Evolutionary conservation across 2,329 filamentous ascomycete genomes (phyloP), one percentile per base, ranked within the genome.

Genomic region (Tetracladium maxilliforme): DNA sequence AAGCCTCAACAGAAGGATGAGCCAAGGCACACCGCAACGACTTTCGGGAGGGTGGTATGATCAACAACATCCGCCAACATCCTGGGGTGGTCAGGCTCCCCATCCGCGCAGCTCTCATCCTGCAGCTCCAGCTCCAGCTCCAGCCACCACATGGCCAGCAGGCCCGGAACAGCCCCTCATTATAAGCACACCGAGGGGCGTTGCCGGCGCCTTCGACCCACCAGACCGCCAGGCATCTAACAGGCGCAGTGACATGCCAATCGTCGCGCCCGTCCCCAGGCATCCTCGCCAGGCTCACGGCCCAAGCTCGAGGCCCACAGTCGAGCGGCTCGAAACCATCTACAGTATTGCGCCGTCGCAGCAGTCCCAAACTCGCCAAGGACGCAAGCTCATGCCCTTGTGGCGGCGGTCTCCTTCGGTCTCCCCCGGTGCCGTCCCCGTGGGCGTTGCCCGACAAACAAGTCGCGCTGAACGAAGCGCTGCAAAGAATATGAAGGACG

Each of bases 401-500:
- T n/a, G n/a, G n/a, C 27, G 29, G 19, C 11, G 25, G 7, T 27
- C 27, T 7, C 30, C 30, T 39, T 9, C 35, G 42, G 22, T 48
- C 43, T 16, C 43, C 31, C 6, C 56, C 50, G 44, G 41, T 54
- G 15, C 44, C 51, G 6, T 36, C 51, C 4, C 42, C 49, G 3
- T 48, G 53, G 6, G 34, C 44, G 5, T 38, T 48, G 10, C 40
- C 22, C 26, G 43, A 40, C 34, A 52, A 18, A 48, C 55, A 19
- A 71, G 66, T 37, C 58, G 69, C 20, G 68, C 68, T 3, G 64
- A 68, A 39, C 53, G 66, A 15, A 70, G 67, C 29, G 69, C 69
- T 6, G 59, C 66, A 7, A 71, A 65, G 46, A 75, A 74, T 35
- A 65, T 74, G 15, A 56, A 61, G 11, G 68, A 73, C 32, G 69